phyloP scores from a whole-genome alignment of 192 early-diverging fungal species.

The Entomortierella lignicola region DNA sequence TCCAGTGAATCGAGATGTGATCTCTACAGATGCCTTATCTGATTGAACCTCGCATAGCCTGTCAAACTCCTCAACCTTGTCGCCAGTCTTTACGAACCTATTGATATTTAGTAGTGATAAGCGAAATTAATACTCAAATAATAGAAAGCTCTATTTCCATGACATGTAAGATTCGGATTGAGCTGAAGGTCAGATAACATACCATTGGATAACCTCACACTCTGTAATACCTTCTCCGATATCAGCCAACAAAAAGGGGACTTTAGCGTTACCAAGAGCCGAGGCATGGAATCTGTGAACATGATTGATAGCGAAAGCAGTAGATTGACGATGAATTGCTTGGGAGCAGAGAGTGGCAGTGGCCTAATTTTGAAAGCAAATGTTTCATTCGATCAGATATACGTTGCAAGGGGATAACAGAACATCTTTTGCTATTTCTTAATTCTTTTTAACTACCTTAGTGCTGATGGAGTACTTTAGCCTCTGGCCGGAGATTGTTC shows the following conservation, averaged over 20 bases:
- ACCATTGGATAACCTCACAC: conserved; percentile 98
- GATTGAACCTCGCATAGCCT: conserved; percentile 97
- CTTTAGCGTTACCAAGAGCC: conserved; percentile 45
- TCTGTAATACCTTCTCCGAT: conserved; percentile 99
- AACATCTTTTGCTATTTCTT: too few species aligned
- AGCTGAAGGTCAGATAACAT: not conserved
- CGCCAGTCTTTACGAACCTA: conserved; percentile 95
- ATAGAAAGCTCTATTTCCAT: not conserved
- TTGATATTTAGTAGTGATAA: not conserved
- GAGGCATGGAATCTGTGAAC: conserved; percentile 66
- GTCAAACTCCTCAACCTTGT: conserved; percentile 90
- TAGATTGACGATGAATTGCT: conserved; percentile 34
- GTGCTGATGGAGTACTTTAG: conserved; percentile 43
- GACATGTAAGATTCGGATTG: too few species aligned
- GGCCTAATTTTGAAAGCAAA: conserved; percentile 1
- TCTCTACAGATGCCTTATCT: conserved; percentile 99
- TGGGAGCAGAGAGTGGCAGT: conserved; percentile 35
- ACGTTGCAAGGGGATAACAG: too few species aligned
- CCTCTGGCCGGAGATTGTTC: conserved; percentile 50
- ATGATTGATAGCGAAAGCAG: conserved; percentile 22
- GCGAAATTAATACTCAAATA: not conserved
- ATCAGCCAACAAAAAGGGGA: conserved; percentile 92
- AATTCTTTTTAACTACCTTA: conserved; percentile 23
- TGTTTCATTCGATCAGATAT: not conserved
- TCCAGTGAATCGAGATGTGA: conserved; percentile 95